These are phyloP conservation scores for Ettlia oleoabundans DNA, from an alignment of 139 green algal species.

Conservation along the genomic window DNA sequence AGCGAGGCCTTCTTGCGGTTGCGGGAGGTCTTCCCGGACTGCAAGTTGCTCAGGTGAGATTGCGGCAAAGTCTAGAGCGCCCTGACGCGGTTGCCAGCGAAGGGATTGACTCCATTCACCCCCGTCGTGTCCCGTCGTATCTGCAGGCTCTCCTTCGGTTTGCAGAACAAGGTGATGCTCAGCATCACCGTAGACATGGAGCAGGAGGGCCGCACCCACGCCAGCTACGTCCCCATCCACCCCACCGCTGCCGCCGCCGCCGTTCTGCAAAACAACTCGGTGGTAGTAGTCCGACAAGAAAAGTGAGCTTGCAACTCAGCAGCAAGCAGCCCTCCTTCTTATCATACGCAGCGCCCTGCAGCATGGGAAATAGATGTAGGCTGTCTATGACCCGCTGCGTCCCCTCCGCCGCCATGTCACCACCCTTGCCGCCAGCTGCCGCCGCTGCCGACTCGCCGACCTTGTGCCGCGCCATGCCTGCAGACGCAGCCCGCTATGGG, in stretches of 20 bases:
- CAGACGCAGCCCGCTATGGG: slow-evolving; percentile 35
- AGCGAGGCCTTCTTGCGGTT: background rate
- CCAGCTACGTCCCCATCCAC: slow-evolving; percentile 37
- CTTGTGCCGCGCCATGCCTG: background rate
- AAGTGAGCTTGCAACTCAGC: slow-evolving; percentile 5
- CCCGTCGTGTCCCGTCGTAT: background rate
- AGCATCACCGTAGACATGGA: slow-evolving; percentile 18
- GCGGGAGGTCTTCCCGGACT: slow-evolving; percentile 2
- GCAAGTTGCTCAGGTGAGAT: slow-evolving; percentile 19
- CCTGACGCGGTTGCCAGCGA: too few species aligned
- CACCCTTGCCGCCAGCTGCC: background rate
- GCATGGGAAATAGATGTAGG: too few species aligned
- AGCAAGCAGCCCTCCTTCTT: background rate
- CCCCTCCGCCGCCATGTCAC: background rate
- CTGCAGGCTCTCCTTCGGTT: slow-evolving; percentile 31
- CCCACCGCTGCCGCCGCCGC: slow-evolving; percentile 28
- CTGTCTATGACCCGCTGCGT: too few species aligned
- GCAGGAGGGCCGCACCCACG: background rate
- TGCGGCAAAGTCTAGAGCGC: too few species aligned
- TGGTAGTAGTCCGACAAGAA: slow-evolving; percentile 12
- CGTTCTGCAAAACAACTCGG: slow-evolving; percentile 28
- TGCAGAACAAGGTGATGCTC: slow-evolving; percentile 42
- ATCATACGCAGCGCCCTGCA: too few species aligned
- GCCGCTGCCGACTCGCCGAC: too few species aligned
- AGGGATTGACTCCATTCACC: background rate